These are phyloP conservation scores for maize (Zea mays) DNA, from an alignment of 176 grass and related monocot genomes.

Conservation along the genomic window Zm-B73-REFERENCE-NAM-5.0 NC_050101.1:173051501-173052000, in stretches of 20 bases:
- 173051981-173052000: slow-evolving; percentile 60
- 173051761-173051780: background rate
- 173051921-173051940: slow-evolving; percentile 64
- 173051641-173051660: slow-evolving; percentile 83
- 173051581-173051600: background rate
- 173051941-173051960: slow-evolving; percentile 63
- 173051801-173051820: background rate
- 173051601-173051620: slow-evolving; percentile 84
- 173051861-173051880: background rate
- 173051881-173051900: background rate
- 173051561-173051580: background rate
- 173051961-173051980: slow-evolving; percentile 90
- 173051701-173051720: background rate
- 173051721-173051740: background rate
- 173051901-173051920: slow-evolving; percentile 85
- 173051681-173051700: slow-evolving; percentile 8
- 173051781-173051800: slow-evolving; percentile 8
- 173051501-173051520: slow-evolving; percentile 79
- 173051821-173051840: background rate
- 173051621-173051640: slow-evolving; percentile 76
- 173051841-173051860: background rate
- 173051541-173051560: slow-evolving; percentile 6
- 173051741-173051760: slow-evolving; percentile 4
- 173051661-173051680: slow-evolving; percentile 21
- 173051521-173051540: slow-evolving; percentile 17